Evolutionary conservation across 2,329 filamentous ascomycete genomes (phyloP).

Genomic region (Escovopsis sp.): DNA sequence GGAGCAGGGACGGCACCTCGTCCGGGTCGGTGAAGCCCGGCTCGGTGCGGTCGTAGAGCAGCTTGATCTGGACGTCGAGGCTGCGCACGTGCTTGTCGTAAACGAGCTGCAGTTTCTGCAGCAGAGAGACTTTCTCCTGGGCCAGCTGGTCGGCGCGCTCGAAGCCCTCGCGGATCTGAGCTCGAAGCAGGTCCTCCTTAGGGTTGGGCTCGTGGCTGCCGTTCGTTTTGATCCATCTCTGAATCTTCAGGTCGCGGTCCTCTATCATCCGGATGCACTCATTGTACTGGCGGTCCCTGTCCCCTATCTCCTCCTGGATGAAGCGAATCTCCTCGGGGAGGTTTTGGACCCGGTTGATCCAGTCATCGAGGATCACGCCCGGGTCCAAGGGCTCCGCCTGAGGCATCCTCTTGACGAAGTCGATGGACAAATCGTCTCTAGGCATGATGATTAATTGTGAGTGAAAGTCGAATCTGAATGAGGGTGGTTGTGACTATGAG

Average conservation of each 20-base stretch:
- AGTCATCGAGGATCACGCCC: slow-evolving; percentile 62
- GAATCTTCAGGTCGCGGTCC: slow-evolving; percentile 58
- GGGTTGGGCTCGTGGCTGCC: slow-evolving; percentile 61
- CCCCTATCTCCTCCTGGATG: slow-evolving; percentile 68
- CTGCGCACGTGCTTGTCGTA: slow-evolving; percentile 49
- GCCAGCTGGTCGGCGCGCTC: slow-evolving; percentile 55
- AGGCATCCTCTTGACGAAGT: slow-evolving; percentile 53
- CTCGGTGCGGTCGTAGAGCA: slow-evolving; percentile 45
- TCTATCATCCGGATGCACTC: slow-evolving; percentile 55
- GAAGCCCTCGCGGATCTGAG: slow-evolving; percentile 53
- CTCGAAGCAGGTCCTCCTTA: slow-evolving; percentile 55
- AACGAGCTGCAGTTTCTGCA: slow-evolving; percentile 45
- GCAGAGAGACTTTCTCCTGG: slow-evolving; percentile 58
- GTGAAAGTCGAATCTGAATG: slow-evolving; percentile 13
- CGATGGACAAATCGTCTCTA: slow-evolving; percentile 59
- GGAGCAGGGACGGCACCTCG: slow-evolving; percentile 47
- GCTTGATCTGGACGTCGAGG: slow-evolving; percentile 49
- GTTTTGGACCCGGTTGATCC: slow-evolving; percentile 60
- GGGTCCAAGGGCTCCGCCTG: slow-evolving; percentile 47
- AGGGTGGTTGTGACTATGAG: slow-evolving; percentile 5
- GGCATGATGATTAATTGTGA: slow-evolving; percentile 48
- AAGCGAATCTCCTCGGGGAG: slow-evolving; percentile 71
- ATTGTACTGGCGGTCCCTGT: slow-evolving; percentile 60
- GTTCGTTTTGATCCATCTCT: slow-evolving; percentile 68
- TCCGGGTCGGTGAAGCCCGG: slow-evolving; percentile 48